Base-by-base conservation (phyloP, 768 basidiomycete species). In the Agaricus blazei region DNA sequence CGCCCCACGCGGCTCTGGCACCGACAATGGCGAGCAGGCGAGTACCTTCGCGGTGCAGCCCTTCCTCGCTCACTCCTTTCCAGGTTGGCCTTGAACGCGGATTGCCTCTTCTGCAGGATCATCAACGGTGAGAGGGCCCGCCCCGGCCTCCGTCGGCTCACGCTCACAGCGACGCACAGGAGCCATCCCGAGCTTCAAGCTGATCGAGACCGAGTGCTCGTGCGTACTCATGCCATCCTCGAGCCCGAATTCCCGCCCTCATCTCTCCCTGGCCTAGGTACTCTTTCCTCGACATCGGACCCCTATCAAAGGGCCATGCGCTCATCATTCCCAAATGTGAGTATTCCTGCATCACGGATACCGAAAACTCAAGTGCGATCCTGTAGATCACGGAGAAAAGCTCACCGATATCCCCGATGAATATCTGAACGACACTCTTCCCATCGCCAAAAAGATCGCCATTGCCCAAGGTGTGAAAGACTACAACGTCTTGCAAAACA, bases 21-120 rank as follows among this genome's bases (percentile, higher is more conserved):
- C 11, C 11, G 34, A 34, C 7, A 34, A 34, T 34, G 34, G 34
- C 34, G 7, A 34, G 34, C 34, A 34, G 34, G 34, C 34, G 34
- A 34, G 34, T 34, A 34, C 5, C 34, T 8, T 34, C 34, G 34
- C 34, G 11, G 34, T 4, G 34, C 34, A 11, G 7, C 11, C 34
- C 11, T 34, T 34, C 34, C 34, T 34, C 11, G 7, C 34, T 34
- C 34, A 34, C 1, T 6, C 34, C 34, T 34, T 34, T 34, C 34
- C 34, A 34, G 34, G 34, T 34, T 34, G 34, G 7, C 11, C 34
- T 34, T 34, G 34, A 34, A 7, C 34, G 34, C 34, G 5, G 34
- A 34, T 24, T 97, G 94, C 70, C 72, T 98, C 64, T 98, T 97
- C 75, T 98, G 96, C 80, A 97, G 87, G 75, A 97, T 98, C 69